A percentile compares a stretch with the other conserved stretches of the same genome.
These are phyloP conservation scores for Geranium brycei DNA, from an alignment of 345 rosid species.

Conservation along the genomic window DNA sequence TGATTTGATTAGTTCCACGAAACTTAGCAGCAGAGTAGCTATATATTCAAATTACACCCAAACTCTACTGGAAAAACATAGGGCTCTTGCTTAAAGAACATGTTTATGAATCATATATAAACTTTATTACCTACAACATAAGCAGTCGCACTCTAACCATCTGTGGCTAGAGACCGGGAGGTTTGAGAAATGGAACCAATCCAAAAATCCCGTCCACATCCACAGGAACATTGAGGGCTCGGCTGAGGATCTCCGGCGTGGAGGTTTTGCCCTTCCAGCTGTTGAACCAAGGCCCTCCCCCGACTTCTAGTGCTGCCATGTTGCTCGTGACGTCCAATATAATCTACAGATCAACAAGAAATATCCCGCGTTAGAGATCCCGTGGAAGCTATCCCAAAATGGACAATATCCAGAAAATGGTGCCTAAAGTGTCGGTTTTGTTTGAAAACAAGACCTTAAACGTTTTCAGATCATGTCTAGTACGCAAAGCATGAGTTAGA, in stretches of 20 bases:
- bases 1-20: too few relatives aligned
- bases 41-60: too few relatives aligned
- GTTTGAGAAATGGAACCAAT: constrained; percentile 52
- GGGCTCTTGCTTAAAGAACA: too few relatives aligned
- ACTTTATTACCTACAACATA: neutral
- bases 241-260: constrained; percentile 48
- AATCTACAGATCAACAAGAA: constrained; percentile 26
- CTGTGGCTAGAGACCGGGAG: constrained; percentile 59
- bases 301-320: constrained; percentile 82
- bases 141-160: neutral
- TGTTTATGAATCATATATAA: neutral
- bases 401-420: too few relatives aligned
- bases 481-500: too few relatives aligned
- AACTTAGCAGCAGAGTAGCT: too few relatives aligned
- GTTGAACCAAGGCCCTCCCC: constrained; percentile 97
- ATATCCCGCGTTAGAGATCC: too few relatives aligned
- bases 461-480: too few relatives aligned
- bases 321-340: constrained; percentile 64
- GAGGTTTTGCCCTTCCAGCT: constrained; percentile 70
- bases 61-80: too few relatives aligned
- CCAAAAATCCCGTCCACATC: constrained; percentile 45
- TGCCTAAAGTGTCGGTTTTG: too few relatives aligned
- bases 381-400: too few relatives aligned
- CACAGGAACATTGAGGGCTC: constrained; percentile 38
- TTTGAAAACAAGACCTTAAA: too few relatives aligned